phyloP scores from a whole-genome alignment of 805 yeast species.

The Sugiyamaella americana region DNA sequence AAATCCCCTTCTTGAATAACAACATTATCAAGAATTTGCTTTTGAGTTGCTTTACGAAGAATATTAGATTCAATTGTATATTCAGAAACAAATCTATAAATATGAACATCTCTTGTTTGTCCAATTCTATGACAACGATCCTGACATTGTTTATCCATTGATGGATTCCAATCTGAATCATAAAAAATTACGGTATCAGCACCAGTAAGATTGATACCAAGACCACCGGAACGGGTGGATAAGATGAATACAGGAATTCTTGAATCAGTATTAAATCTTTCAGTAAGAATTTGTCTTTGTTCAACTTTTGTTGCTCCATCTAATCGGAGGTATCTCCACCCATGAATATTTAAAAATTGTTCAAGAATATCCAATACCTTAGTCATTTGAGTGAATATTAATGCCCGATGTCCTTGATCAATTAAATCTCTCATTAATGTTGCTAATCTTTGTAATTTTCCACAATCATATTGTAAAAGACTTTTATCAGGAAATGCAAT shows the following conservation, averaged over 20 bases:
- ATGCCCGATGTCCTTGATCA: conserved; percentile 85
- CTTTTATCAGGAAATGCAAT: conserved; percentile 97
- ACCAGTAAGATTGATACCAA: conserved; percentile 95
- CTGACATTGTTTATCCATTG: conserved; percentile 99
- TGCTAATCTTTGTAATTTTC: conserved; percentile 85
- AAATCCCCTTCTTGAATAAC: conserved; percentile 97
- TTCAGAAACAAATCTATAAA: conserved; percentile 92
- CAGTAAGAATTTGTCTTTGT: conserved; percentile 91
- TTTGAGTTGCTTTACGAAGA: conserved; percentile 88
- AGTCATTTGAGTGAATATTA: conserved; percentile 98
- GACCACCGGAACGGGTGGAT: conserved; percentile 95
- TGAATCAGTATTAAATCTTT: conserved; percentile 81
- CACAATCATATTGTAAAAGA: conserved; percentile 90
- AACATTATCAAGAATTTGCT: conserved; percentile 86
- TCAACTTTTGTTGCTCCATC: conserved; percentile 98
- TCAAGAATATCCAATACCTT: conserved; percentile 90
- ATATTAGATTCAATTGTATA: conserved; percentile 95
- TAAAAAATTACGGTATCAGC: conserved; percentile 98
- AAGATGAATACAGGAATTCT: conserved; percentile 84
- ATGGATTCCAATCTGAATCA: conserved; percentile 99
- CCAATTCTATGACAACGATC: conserved; percentile 99
- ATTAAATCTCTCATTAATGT: conserved; percentile 66
- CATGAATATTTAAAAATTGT: conserved; percentile 88
- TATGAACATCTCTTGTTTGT: conserved; percentile 95
- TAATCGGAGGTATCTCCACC: conserved; percentile 86